Base-by-base conservation (phyloP, 1,139 yeast genomes). In the Suhomyces bokatorum region DNA sequence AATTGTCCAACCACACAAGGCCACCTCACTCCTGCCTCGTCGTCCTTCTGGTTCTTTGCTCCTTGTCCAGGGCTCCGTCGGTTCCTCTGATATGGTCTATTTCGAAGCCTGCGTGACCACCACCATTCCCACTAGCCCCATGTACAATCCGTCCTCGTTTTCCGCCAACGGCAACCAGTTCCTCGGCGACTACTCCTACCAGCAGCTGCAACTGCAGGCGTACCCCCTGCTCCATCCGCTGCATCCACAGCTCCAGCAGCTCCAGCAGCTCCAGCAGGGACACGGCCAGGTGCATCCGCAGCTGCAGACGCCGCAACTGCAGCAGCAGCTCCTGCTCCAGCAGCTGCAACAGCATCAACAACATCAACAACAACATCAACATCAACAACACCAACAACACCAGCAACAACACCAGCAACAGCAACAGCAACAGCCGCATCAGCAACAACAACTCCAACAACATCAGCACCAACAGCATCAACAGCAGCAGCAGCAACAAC, bases 91-190 rank as follows among this genome's bases (percentile, higher is more conserved):
- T 37, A 55, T 55, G 57, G 45, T 54, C 38, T 55, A 56, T 45
- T 53, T 55, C 47, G 57, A 56, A 43, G 58, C 59, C 39, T 56
- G 54, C 52, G 52, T 54, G 35, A 52, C 58, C 34, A 54, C 59
- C 28, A 55, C 56, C 37, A 49, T 47, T 39, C 55, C 59, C 36
- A 52, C 46, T 22, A 43, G 45, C 27, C 49, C 45, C 29, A 46
- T 52, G 49, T 47, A 47, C 43, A 46, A 38, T 37, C 45, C 39
- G 45, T 43, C 37, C 32, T 46, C 37, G 28, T 40, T 29, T 40
- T 40, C 44, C 41, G 34, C 20, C 36, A 43, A 43, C 35, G 42
- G 45, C 34, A 42, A 43, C 20, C 47, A 44, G 37, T 52, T 48
- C 44, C 39, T 52, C 40, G 47, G 51, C 17, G 55, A 51, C 15